Conservation (phyloP, 106 monocot species). For the Acorus gramineus region DNA sequence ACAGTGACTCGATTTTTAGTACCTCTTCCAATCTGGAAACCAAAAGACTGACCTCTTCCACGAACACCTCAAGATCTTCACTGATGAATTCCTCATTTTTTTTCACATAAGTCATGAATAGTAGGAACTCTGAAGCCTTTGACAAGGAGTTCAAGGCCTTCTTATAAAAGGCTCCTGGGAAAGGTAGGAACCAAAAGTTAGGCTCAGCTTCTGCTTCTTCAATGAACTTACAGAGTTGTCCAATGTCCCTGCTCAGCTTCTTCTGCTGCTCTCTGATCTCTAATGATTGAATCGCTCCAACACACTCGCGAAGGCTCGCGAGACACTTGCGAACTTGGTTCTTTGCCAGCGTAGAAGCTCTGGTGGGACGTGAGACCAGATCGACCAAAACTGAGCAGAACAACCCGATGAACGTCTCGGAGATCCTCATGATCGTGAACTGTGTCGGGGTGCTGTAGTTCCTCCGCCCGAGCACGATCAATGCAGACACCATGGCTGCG, state of each 20-base stretch:
- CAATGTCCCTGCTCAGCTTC: conserved; percentile 15
- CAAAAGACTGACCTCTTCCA: conserved; percentile 10
- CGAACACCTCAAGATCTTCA: conserved; percentile 25
- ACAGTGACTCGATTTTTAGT: conserved; percentile 1
- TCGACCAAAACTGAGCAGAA: conserved; percentile 38
- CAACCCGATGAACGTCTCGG: conserved; percentile 57
- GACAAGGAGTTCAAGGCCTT: conserved; percentile 31
- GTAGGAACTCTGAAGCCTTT: conserved; percentile 34
- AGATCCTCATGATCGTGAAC: conserved; percentile 43
- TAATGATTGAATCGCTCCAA: neutral
- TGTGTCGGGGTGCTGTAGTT: conserved; percentile 27
- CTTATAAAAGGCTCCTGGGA: conserved; percentile 25
- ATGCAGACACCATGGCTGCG: conserved; percentile 26
- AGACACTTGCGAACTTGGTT: conserved; percentile 16
- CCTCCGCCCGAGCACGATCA: conserved; percentile 49
- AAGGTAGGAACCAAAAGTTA: conserved; percentile 57
- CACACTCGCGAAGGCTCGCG: conserved; percentile 11
- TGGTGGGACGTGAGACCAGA: conserved; percentile 39
- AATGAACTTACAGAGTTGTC: conserved; percentile 22
- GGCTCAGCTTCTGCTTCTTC: conserved; percentile 45
- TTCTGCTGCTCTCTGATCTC: conserved; percentile 19
- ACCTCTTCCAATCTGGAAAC: neutral
- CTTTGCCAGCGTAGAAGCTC: conserved; percentile 47
- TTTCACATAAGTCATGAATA: conserved; percentile 15
- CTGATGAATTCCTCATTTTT: conserved; percentile 12